Evolutionary conservation across 495 filamentous ascomycete species (phyloP).

Genomic region (Niebla homalea): DNA sequence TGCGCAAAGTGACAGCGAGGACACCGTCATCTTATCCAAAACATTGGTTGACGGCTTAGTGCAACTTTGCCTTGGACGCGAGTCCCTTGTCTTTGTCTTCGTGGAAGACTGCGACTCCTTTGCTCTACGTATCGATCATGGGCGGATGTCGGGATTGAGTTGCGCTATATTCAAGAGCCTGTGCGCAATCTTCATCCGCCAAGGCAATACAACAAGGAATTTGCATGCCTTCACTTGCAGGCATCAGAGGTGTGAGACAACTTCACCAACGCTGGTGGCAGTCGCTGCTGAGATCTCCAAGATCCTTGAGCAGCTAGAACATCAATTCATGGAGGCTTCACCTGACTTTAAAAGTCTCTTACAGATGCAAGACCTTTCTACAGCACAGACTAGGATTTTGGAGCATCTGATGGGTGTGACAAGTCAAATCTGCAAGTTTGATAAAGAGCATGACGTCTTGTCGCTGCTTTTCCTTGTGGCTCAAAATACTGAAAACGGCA

Average conservation of each 20-base stretch:
- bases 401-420: conserved; percentile 48
- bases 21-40: conserved; percentile 11
- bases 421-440: conserved; percentile 34
- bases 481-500: conserved; percentile 48
- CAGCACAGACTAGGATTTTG: conserved; percentile 48
- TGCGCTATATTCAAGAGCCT: conserved; percentile 41
- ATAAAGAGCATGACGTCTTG: conserved; percentile 54
- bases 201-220: conserved; percentile 42
- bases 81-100: conserved; percentile 66
- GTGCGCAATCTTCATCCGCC: conserved; percentile 40
- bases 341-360: conserved; percentile 38
- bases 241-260: conserved; percentile 17
- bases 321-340: conserved; percentile 34
- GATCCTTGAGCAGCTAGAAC: conserved; percentile 41
- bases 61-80: conserved; percentile 65
- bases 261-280: conserved; percentile 42
- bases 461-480: conserved; percentile 52
- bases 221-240: conserved; percentile 41
- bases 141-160: conserved; percentile 61
- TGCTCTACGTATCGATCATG: conserved; percentile 34
- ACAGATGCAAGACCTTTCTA: conserved; percentile 55
- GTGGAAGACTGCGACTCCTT: conserved; percentile 45
- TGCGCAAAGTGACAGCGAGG: neutral
- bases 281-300: conserved; percentile 45
- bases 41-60: conserved; percentile 29